These are phyloP conservation scores for Talaromyces funiculosus DNA, from an alignment of 2,329 filamentous ascomycete species.

Conservation along the genomic window DNA sequence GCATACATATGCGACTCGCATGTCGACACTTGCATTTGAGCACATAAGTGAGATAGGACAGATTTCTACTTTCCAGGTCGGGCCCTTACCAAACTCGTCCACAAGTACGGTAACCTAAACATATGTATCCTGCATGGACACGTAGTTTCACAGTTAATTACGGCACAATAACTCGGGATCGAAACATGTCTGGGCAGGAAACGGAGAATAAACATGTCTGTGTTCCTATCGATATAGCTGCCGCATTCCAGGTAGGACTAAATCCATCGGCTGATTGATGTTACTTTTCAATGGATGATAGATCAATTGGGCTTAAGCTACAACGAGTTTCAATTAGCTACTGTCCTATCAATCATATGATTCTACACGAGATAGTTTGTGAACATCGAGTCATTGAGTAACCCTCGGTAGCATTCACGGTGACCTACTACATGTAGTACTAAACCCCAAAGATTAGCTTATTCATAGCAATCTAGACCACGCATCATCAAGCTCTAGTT, in stretches of 20 bases:
- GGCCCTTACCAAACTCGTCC: not conserved
- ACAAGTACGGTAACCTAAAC: not conserved
- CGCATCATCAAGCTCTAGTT: not conserved
- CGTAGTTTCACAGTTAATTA: not conserved
- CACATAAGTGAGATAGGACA: not conserved
- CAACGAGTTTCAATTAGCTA: not conserved
- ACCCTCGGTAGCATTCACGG: not conserved
- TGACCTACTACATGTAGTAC: conserved; percentile 1
- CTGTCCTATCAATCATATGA: not conserved
- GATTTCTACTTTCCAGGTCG: not conserved
- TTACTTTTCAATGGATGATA: not conserved
- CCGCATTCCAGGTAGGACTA: not conserved
- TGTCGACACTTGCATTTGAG: not conserved
- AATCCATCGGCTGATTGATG: not conserved
- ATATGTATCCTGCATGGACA: not conserved
- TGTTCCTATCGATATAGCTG: not conserved
- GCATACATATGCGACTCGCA: not conserved
- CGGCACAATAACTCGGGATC: not conserved
- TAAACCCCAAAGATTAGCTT: not conserved
- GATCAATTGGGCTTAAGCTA: not conserved
- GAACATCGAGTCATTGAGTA: not conserved
- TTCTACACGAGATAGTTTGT: not conserved
- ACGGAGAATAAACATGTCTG: not conserved
- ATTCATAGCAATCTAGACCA: not conserved
- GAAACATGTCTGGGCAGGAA: not conserved